phyloP scores from a whole-genome alignment of 2,329 filamentous ascomycete species.

The Verticillium klebahnii region DNA sequence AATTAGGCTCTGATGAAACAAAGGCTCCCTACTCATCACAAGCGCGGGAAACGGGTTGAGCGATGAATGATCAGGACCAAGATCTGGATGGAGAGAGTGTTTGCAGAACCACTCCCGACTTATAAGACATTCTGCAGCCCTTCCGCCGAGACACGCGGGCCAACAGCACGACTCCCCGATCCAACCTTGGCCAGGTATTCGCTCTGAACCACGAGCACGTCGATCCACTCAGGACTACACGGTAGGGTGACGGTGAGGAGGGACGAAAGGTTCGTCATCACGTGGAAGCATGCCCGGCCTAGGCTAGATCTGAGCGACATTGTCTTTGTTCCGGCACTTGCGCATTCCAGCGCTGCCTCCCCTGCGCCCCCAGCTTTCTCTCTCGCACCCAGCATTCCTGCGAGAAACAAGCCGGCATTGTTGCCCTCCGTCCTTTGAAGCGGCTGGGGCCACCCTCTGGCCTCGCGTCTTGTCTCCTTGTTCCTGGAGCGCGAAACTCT shows the following conservation, averaged over 20 bases:
- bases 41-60: neutral
- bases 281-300: constrained; percentile 4
- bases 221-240: neutral
- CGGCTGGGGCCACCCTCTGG: constrained; percentile 1
- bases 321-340: constrained; percentile 26
- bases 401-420: constrained; percentile 20
- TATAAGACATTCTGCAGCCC: constrained; percentile 1
- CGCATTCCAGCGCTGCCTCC: constrained; percentile 16
- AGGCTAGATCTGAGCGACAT: constrained; percentile 28
- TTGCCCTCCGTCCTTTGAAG: constrained; percentile 11
- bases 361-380: neutral
- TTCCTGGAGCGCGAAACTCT: neutral
- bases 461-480: neutral
- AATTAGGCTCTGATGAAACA: neutral
- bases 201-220: neutral
- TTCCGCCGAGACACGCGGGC: neutral
- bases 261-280: neutral
- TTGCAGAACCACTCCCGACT: neutral
- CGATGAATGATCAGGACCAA: neutral
- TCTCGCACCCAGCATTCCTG: neutral
- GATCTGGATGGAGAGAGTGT: neutral
- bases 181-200: neutral
- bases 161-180: neutral
- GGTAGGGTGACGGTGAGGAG: neutral
- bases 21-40: neutral